Evolutionary conservation across 2,329 filamentous ascomycete species (phyloP).

Genomic region (Phoma sp.): DNA sequence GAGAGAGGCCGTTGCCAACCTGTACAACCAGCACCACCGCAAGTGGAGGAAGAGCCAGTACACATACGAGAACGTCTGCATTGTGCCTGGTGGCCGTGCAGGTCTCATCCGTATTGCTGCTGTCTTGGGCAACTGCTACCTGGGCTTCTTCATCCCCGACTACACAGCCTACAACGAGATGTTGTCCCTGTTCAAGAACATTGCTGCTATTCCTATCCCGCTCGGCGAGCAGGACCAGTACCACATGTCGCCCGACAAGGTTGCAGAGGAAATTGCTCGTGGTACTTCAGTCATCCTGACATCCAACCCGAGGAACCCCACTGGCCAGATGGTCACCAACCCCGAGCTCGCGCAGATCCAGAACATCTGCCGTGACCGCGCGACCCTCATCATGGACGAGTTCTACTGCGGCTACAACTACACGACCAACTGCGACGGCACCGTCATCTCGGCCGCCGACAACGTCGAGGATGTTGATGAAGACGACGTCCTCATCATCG

Average conservation of each 20-base stretch:
- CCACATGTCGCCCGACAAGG: slow-evolving; percentile 91
- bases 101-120: slow-evolving; percentile 94
- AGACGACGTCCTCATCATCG: slow-evolving; percentile 87
- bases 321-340: slow-evolving; percentile 84
- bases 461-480: slow-evolving; percentile 87
- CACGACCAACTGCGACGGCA: slow-evolving; percentile 87
- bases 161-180: slow-evolving; percentile 99
- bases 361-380: slow-evolving; percentile 87
- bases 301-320: slow-evolving; percentile 94
- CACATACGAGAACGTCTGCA: slow-evolving; percentile 96
- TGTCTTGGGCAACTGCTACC: slow-evolving; percentile 88
- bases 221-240: slow-evolving; percentile 86
- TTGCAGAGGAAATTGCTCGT: slow-evolving; percentile 87
- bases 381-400: slow-evolving; percentile 93
- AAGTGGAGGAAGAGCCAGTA: slow-evolving; percentile 88
- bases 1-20: slow-evolving; percentile 83
- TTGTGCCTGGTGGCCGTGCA: slow-evolving; percentile 91
- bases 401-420: slow-evolving; percentile 96
- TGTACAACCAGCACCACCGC: slow-evolving; percentile 94
- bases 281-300: slow-evolving; percentile 84
- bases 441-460: slow-evolving; percentile 85
- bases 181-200: slow-evolving; percentile 90
- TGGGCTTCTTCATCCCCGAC: slow-evolving; percentile 91
- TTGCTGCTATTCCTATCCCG: slow-evolving; percentile 61
- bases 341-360: slow-evolving; percentile 90